Evolutionary conservation across 129 eudicot genomes (phyloP), one percentile per base, ranked within the genome.

Genomic region (Rutidosis leptorrhynchoides): DNA sequence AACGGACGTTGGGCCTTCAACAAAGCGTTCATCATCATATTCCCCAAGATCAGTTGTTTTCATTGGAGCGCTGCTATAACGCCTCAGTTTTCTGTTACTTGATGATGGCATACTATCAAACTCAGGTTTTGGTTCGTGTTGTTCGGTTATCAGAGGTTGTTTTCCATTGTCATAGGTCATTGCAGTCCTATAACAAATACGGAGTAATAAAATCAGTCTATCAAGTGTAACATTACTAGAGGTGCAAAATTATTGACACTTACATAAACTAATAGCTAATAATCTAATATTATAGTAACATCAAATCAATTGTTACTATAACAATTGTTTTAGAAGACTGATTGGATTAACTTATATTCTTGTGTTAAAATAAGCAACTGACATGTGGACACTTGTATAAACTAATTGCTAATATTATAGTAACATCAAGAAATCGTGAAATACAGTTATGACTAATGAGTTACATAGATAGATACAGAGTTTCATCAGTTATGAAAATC

Each of bases 41-140:
- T 79, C 87, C 27, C 76, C 70, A 27, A 81, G 87, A 35, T 69
- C 37, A 26, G 69, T 70, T 48, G 83, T 89, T 35, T 69, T 48
- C 56, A 60, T 62, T 20, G 96, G 98, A 54, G 90, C 87, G 70
- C 98, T 92, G 80, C 65, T 85, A 57, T 83, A 59, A 4, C 87
- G 87, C 54, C 89, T 82, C 12, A 77, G 56, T 74, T 83, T 88
- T 69, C 75, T 87, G 64, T 67, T 81, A 56, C 77, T 88, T 20
- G 77, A 56, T 67, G 19, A 46, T 70, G 17, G 42, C 12, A 54
- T 73, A 46, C 35, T 35, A 49, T 64, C 17, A 14, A 1, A 46
- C 17, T 65, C 58, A 70, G 67, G 25, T 60, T 65, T 33, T 56
- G 64, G 54, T 9, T 43, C 43, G 0, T 59, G 55, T 58, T 67